Evolutionary conservation across 345 rosid genomes (phyloP).

Genomic region (Litchi chinensis): DNA sequence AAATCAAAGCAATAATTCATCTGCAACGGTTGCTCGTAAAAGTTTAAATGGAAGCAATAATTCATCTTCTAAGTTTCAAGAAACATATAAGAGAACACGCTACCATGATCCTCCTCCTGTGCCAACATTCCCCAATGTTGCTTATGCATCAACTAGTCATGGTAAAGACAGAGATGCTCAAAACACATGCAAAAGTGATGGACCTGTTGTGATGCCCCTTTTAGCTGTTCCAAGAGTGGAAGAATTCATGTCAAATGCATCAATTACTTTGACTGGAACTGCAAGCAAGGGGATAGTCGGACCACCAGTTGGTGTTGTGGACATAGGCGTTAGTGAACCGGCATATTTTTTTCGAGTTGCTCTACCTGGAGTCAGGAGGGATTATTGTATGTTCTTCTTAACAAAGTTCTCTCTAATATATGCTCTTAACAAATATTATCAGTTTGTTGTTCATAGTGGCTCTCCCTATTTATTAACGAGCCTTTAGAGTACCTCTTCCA

Average conservation of each 20-base stretch:
- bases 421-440: neutral
- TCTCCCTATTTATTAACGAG: neutral
- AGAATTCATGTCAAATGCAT: slow-evolving; percentile 31
- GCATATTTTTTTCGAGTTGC: slow-evolving; percentile 65
- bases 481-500: neutral
- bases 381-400: slow-evolving; percentile 35
- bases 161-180: slow-evolving; percentile 9
- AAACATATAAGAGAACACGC: slow-evolving; percentile 16
- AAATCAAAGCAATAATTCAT: slow-evolving; percentile 20
- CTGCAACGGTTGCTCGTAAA: slow-evolving; percentile 3
- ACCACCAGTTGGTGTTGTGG: slow-evolving; percentile 55
- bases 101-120: neutral
- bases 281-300: slow-evolving; percentile 41
- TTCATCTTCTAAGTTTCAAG: slow-evolving; percentile 20
- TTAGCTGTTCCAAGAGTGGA: slow-evolving; percentile 25
- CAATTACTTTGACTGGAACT: slow-evolving; percentile 43
- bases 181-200: slow-evolving; percentile 26
- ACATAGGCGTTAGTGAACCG: slow-evolving; percentile 53
- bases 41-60: slow-evolving; percentile 17
- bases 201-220: slow-evolving; percentile 26
- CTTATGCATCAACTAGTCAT: slow-evolving; percentile 7
- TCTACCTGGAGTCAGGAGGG: slow-evolving; percentile 58
- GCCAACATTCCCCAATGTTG: neutral
- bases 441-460: neutral
- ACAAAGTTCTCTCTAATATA: neutral